Percentiles rank a stretch among this genome's conserved stretches.
phyloP scores from a whole-genome alignment of 2,329 filamentous ascomycete genomes.

The Chrysosporium queenslandicum region DNA sequence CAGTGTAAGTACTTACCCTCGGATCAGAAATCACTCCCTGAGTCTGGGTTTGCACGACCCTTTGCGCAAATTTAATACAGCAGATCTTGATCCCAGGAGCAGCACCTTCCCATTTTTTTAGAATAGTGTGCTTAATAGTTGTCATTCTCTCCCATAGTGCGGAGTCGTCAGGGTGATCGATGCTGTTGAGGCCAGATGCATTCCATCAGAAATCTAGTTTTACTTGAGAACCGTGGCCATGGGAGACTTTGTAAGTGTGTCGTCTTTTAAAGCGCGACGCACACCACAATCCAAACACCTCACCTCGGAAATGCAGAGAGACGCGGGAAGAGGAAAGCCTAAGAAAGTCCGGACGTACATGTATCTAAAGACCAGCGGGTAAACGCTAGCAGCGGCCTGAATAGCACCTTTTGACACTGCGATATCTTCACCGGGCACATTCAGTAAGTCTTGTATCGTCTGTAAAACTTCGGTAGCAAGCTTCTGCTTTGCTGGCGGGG shows the following conservation, averaged over 20 bases:
- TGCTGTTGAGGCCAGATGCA: slow-evolving; percentile 44
- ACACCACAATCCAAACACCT: not conserved
- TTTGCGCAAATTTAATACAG: slow-evolving; percentile 95
- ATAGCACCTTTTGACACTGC: slow-evolving; percentile 77
- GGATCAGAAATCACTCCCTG: slow-evolving; percentile 71
- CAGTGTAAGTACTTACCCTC: slow-evolving; percentile 50
- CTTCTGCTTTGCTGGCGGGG: slow-evolving; percentile 66
- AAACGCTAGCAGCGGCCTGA: slow-evolving; percentile 83
- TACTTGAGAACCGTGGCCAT: slow-evolving; percentile 6
- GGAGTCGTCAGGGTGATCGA: slow-evolving; percentile 72
- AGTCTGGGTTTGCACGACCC: slow-evolving; percentile 84
- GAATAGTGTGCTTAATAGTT: slow-evolving; percentile 77
- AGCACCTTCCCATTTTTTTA: slow-evolving; percentile 77
- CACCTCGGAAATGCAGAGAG: not conserved
- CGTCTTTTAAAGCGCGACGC: not conserved
- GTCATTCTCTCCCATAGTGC: slow-evolving; percentile 80
- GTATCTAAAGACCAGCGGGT: slow-evolving; percentile 82
- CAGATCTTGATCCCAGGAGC: slow-evolving; percentile 71
- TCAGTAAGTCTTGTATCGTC: slow-evolving; percentile 59
- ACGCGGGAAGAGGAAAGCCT: slow-evolving; percentile 16
- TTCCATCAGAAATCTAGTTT: slow-evolving; percentile 11
- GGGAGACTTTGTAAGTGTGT: too few relatives aligned
- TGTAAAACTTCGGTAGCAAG: slow-evolving; percentile 68
- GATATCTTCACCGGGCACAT: slow-evolving; percentile 63
- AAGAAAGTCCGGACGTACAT: slow-evolving; percentile 57